Evolutionary conservation across 768 basidiomycete species (phyloP).

Genomic region (Rhodotorula taiwanensis): DNA sequence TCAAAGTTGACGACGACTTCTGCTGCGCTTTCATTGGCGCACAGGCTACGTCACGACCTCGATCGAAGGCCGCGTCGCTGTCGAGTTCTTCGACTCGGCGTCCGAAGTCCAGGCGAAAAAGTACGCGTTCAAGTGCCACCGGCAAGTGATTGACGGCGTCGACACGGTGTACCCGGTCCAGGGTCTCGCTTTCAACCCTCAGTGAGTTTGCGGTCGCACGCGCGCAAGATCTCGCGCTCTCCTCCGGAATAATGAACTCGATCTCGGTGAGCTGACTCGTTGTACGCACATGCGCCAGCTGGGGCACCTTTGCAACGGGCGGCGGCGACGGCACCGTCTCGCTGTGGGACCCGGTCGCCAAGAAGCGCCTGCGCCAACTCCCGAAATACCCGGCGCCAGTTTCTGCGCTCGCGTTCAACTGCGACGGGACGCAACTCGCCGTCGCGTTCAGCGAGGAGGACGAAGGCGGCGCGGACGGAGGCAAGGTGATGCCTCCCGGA

Average conservation of each 20-base stretch:
- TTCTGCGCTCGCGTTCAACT: constrained; percentile 49
- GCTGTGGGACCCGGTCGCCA: constrained; percentile 94
- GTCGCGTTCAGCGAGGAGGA: constrained; percentile 41
- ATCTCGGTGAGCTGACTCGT: too few species aligned
- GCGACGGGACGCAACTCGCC: constrained; percentile 46
- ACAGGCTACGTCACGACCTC: constrained; percentile 86
- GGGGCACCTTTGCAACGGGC: constrained; percentile 90
- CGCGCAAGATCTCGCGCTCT: too few species aligned
- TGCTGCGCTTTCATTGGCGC: neutral
- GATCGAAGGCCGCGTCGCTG: constrained; percentile 91
- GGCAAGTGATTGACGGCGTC: constrained; percentile 77
- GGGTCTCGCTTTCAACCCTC: constrained; percentile 85
- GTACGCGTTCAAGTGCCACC: constrained; percentile 96
- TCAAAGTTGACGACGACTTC: neutral
- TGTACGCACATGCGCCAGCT: constrained; percentile 50
- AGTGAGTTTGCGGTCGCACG: constrained; percentile 48
- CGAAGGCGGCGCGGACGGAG: constrained; percentile 15
- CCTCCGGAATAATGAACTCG: too few species aligned
- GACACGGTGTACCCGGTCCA: constrained; percentile 98
- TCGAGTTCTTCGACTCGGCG: constrained; percentile 88
- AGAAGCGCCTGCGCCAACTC: constrained; percentile 88
- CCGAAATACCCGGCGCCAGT: constrained; percentile 63
- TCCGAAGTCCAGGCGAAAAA: constrained; percentile 71
- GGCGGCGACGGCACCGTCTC: constrained; percentile 91
- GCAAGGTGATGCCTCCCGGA: neutral